Evolutionary conservation across 192 early-diverging fungal species (phyloP).

Genomic region (Rhizoclosmatium sp.): DNA sequence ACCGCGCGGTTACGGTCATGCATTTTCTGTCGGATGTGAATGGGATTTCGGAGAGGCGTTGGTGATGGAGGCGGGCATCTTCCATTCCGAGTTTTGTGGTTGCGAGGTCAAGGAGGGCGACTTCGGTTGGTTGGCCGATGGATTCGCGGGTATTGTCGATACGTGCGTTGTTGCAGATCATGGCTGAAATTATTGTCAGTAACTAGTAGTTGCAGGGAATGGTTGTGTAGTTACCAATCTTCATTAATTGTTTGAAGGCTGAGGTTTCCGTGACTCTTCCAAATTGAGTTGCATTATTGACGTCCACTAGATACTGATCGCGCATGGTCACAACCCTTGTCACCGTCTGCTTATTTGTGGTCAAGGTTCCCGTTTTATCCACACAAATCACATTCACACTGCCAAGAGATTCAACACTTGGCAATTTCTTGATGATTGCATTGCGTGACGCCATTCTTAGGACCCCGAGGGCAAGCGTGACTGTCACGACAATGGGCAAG

Average conservation of each 20-base stretch:
- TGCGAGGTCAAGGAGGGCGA: slow-evolving; percentile 83
- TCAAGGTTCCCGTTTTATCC: slow-evolving; percentile 98
- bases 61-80: slow-evolving; percentile 1
- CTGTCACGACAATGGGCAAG: slow-evolving; percentile 95
- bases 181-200: slow-evolving; percentile 57
- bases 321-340: slow-evolving; percentile 77
- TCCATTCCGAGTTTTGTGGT: slow-evolving; percentile 32
- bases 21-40: slow-evolving; percentile 95
- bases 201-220: slow-evolving; percentile 32
- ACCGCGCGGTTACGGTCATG: slow-evolving; percentile 80
- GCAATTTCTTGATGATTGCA: slow-evolving; percentile 95
- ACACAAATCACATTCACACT: slow-evolving; percentile 95
- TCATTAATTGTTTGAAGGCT: slow-evolving; percentile 55
- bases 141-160: slow-evolving; percentile 75
- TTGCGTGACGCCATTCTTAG: slow-evolving; percentile 90
- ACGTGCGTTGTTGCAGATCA: slow-evolving; percentile 90
- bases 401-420: slow-evolving; percentile 92
- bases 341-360: slow-evolving; percentile 95
- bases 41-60: slow-evolving; percentile 79
- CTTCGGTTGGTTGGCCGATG: slow-evolving; percentile 94
- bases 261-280: slow-evolving; percentile 58
- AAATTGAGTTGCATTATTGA: slow-evolving; percentile 50
- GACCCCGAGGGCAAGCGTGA: slow-evolving; percentile 93
- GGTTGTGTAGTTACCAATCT: slow-evolving; percentile 57
- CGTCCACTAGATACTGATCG: slow-evolving; percentile 52